These are phyloP conservation scores for Globisporangium recalcitrans DNA, from an alignment of 352 stramenopile species.

Conservation along the genomic window DNA sequence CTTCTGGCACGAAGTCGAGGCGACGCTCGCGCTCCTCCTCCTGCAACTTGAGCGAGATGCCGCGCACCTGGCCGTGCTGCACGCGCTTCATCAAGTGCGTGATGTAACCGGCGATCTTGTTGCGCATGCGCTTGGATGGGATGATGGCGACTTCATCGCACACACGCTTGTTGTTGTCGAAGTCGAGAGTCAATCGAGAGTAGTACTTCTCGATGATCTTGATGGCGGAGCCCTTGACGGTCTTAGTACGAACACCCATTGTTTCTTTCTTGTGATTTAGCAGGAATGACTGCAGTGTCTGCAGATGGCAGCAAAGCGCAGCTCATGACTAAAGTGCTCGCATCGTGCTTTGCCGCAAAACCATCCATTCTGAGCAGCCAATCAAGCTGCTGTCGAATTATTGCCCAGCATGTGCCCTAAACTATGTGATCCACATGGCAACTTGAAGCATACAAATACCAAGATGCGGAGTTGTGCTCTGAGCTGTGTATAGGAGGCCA, in stretches of 20 bases:
- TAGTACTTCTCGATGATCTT: slow-evolving; percentile 99
- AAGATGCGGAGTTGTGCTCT: background rate
- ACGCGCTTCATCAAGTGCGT: slow-evolving; percentile 99
- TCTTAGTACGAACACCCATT: slow-evolving; percentile 99
- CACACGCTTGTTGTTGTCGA: slow-evolving; percentile 99
- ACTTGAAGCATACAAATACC: background rate
- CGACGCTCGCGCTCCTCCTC: slow-evolving; percentile 99
- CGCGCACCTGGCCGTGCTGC: slow-evolving; percentile 97
- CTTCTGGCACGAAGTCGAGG: slow-evolving; percentile 99
- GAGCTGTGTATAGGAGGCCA: background rate
- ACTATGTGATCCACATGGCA: background rate
- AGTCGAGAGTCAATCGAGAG: slow-evolving; percentile 98
- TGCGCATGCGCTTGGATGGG: slow-evolving; percentile 99
- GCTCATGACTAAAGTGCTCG: background rate
- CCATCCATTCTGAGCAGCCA: slow-evolving; percentile 14
- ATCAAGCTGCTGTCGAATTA: background rate
- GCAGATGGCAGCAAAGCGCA: background rate
- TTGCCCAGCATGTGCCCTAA: background rate
- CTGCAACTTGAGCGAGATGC: slow-evolving; percentile 99
- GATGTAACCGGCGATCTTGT: slow-evolving; percentile 99
- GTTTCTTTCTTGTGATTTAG: slow-evolving; percentile 32
- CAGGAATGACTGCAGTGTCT: slow-evolving; percentile 16
- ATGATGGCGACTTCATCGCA: slow-evolving; percentile 97
- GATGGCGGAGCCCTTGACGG: slow-evolving; percentile 99
- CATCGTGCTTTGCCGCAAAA: background rate